Conservation (phyloP, 768 basidiomycete genomes). For the Termitomyces sp. region DNA sequence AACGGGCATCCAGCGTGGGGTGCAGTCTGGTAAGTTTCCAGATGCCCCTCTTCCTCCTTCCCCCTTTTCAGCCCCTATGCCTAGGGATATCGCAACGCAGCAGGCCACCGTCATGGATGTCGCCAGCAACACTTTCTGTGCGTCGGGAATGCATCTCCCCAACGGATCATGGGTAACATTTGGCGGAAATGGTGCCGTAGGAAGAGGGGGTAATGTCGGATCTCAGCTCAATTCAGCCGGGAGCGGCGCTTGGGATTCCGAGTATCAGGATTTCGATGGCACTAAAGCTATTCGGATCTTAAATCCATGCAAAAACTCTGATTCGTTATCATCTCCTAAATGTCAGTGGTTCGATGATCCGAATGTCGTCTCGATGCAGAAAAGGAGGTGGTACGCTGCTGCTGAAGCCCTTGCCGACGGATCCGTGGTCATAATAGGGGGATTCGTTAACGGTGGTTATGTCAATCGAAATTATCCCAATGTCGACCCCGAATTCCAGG, state of each 20-base stretch:
- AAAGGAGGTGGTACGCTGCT: slow-evolving; percentile 70
- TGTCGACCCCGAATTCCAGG: slow-evolving; percentile 51
- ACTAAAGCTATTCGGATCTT: slow-evolving; percentile 74
- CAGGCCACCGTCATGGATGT: slow-evolving; percentile 65
- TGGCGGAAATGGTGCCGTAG: slow-evolving; percentile 74
- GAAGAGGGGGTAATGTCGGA: slow-evolving; percentile 54
- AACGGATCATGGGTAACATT: slow-evolving; percentile 72
- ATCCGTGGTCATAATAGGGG: slow-evolving; percentile 71
- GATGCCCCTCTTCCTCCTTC: neutral
- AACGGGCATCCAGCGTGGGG: slow-evolving; percentile 73
- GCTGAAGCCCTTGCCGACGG: slow-evolving; percentile 75
- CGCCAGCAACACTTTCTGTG: slow-evolving; percentile 69
- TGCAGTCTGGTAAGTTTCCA: slow-evolving; percentile 46
- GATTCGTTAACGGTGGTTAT: slow-evolving; percentile 73
- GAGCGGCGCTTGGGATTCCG: slow-evolving; percentile 50
- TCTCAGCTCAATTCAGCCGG: slow-evolving; percentile 40
- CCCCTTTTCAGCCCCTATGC: neutral
- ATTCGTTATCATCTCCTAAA: slow-evolving; percentile 38
- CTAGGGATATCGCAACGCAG: slow-evolving; percentile 57
- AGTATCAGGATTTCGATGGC: slow-evolving; percentile 79
- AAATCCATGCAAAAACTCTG: slow-evolving; percentile 55
- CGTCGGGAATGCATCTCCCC: slow-evolving; percentile 76
- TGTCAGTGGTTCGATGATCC: slow-evolving; percentile 75
- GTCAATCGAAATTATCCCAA: slow-evolving; percentile 72
- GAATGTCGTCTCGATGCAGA: slow-evolving; percentile 56